phyloP scores from a whole-genome alignment of 1,284 basidiomycete species.

The Ceratobasidium sp. region DNA sequence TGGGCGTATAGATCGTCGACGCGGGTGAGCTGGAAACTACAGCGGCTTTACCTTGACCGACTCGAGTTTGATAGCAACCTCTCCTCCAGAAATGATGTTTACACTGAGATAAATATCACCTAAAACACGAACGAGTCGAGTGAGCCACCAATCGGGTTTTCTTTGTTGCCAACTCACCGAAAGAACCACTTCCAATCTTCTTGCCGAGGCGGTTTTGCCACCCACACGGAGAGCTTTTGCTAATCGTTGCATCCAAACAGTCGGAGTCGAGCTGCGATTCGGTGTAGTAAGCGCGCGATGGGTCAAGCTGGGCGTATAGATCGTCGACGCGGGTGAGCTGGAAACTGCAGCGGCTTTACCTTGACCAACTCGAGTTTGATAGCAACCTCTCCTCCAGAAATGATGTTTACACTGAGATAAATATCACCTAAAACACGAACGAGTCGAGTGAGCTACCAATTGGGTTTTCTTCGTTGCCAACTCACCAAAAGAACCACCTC shows the following conservation, averaged over 20 bases:
- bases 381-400: too few species aligned
- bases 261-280: not conserved
- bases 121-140: slow-evolving; percentile 48
- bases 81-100: too few species aligned
- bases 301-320: too few species aligned
- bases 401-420: too few species aligned
- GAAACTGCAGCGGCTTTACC: slow-evolving; percentile 99
- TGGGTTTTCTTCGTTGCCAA: not conserved
- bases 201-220: slow-evolving; percentile 98
- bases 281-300: too few species aligned
- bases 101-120: too few species aligned
- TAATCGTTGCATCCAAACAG: too few species aligned
- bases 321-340: too few species aligned
- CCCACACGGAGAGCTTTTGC: slow-evolving; percentile 95
- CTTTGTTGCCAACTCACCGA: not conserved
- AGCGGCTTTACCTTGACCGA: slow-evolving; percentile 99
- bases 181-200: slow-evolving; percentile 87
- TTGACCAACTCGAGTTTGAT: slow-evolving; percentile 99
- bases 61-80: slow-evolving; percentile 99
- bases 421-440: slow-evolving; percentile 77
- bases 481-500: slow-evolving; percentile 58
- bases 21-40: too few species aligned
- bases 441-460: slow-evolving; percentile 12
- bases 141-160: not conserved
- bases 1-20: too few species aligned